Percentiles rank a stretch among this genome's conserved stretches.
phyloP scores from a whole-genome alignment of 805 yeast species.

The Yarrowia sp. region DNA sequence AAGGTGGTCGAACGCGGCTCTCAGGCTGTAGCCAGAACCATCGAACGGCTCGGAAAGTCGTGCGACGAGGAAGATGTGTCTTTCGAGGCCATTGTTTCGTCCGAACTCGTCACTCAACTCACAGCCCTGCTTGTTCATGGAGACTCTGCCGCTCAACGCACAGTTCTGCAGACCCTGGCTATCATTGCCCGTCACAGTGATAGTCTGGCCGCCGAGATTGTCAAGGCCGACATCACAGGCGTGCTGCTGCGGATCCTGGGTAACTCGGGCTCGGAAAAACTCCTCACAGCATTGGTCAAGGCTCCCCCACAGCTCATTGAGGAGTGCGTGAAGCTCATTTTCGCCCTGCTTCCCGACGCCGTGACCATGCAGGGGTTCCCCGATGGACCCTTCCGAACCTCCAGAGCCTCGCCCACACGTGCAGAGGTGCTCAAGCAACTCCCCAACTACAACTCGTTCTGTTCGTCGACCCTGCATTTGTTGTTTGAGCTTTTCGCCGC shows the following conservation, averaged over 20 bases:
- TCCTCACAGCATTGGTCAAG: conserved; percentile 41
- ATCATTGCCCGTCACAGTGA: conserved; percentile 20
- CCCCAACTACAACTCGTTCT: conserved; percentile 43
- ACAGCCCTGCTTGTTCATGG: conserved; percentile 23
- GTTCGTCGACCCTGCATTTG: conserved; percentile 53
- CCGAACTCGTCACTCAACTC: conserved; percentile 23
- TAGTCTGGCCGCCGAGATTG: conserved; percentile 42
- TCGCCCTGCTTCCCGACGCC: conserved; percentile 9
- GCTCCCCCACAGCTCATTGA: conserved; percentile 32
- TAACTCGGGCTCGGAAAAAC: conserved; percentile 36
- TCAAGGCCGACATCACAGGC: conserved; percentile 56
- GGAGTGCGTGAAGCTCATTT: conserved; percentile 20
- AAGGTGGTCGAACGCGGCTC: conserved; percentile 69
- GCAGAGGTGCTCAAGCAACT: conserved; percentile 46
- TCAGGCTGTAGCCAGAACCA: conserved; percentile 65
- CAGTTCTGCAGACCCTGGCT: conserved; percentile 43
- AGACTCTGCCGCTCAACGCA: conserved; percentile 15
- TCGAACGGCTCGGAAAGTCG: conserved; percentile 54
- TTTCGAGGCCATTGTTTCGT: conserved; percentile 14
- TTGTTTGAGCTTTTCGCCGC: conserved; percentile 74
- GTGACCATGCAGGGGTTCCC: conserved; percentile 12
- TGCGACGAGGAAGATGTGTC: conserved; percentile 27
- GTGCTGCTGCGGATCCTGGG: conserved; percentile 47
- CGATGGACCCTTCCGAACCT: conserved; percentile 24
- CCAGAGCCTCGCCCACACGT: conserved; percentile 25